Percentiles rank a stretch among this genome's conserved stretches.
Conservation (phyloP, 306 rosid species). For the Acacia crassicarpa region DNA sequence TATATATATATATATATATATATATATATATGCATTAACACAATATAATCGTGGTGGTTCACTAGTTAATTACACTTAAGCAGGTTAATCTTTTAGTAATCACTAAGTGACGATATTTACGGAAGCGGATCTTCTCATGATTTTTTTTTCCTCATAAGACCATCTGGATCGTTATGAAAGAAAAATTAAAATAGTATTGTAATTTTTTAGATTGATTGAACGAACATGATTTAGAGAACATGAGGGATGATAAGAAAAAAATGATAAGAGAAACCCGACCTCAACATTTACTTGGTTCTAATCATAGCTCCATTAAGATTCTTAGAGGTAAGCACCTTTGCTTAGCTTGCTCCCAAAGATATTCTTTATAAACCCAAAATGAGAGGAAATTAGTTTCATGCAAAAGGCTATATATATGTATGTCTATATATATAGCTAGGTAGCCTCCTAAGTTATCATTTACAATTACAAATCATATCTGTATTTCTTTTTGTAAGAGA, state of each 20-base stretch:
- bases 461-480: not conserved
- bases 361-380: conserved; percentile 47
- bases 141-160: no score
- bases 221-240: no score
- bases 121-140: no score
- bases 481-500: not conserved
- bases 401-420: conserved; percentile 36
- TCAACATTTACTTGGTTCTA: not conserved
- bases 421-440: conserved; percentile 32
- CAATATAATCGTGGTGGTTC: not conserved
- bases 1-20: not conserved
- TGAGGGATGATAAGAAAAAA: no score
- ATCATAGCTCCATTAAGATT: conserved; percentile 28
- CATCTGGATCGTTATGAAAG: no score
- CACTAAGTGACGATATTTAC: not conserved
- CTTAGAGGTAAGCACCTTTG: conserved; percentile 46
- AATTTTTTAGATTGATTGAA: no score
- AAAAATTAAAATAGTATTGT: no score
- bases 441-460: conserved; percentile 22
- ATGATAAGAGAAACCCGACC: no score
- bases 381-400: conserved; percentile 21
- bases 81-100: conserved; percentile 8
- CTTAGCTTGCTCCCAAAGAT: conserved; percentile 75
- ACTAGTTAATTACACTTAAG: not conserved
- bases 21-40: not conserved